Percentiles rank a stretch among this genome's conserved stretches.
These are phyloP conservation scores for Calocera viscosa DNA, from an alignment of 768 basidiomycete species.

Conservation along the genomic window DNA sequence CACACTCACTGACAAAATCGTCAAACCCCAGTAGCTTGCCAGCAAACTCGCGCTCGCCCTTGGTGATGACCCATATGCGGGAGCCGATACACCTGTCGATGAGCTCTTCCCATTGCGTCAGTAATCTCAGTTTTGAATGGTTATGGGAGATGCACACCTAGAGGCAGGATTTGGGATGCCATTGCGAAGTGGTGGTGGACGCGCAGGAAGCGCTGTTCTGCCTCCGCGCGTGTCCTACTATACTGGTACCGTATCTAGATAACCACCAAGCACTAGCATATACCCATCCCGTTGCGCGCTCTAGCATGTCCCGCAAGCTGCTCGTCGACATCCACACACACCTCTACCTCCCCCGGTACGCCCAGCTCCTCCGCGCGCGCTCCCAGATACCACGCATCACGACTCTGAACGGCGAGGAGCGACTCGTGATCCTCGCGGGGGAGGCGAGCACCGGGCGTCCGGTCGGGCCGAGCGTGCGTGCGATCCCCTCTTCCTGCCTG, in stretches of 20 bases:
- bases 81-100: slow-evolving; percentile 97
- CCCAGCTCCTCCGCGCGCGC: slow-evolving; percentile 52
- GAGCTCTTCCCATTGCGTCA: slow-evolving; percentile 45
- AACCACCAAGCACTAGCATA: background rate
- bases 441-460: slow-evolving; percentile 36
- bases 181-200: slow-evolving; percentile 31
- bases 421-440: slow-evolving; percentile 64
- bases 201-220: background rate
- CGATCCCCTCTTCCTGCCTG: background rate
- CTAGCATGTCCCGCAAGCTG: slow-evolving; percentile 21
- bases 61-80: slow-evolving; percentile 97
- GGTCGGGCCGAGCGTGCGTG: background rate
- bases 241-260: background rate
- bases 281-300: background rate
- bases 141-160: slow-evolving; percentile 39
- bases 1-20: slow-evolving; percentile 92
- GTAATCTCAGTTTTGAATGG: background rate
- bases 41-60: slow-evolving; percentile 90
- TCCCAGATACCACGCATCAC: slow-evolving; percentile 52
- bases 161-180: slow-evolving; percentile 90
- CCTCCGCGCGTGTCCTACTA: background rate
- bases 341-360: slow-evolving; percentile 70
- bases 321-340: slow-evolving; percentile 80
- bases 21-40: slow-evolving; percentile 93
- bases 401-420: slow-evolving; percentile 42